Conservation (phyloP, 2,329 filamentous ascomycete species). For the Aspergillus texensis region DNA sequence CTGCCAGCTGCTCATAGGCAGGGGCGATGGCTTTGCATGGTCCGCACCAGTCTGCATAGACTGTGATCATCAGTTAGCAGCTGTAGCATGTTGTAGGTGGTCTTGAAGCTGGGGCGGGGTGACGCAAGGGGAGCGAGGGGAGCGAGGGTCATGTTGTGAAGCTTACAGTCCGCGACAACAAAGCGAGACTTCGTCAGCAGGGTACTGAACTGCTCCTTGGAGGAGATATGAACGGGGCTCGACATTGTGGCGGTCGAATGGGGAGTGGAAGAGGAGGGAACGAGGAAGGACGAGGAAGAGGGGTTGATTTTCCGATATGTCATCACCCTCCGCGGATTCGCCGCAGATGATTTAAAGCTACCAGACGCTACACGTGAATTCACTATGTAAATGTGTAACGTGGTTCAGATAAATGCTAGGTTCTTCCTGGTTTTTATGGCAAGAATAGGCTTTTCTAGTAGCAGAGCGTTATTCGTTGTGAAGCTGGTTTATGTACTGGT, state of each 20-base stretch:
- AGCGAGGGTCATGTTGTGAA: constrained; percentile 5
- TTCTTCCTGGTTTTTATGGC: neutral
- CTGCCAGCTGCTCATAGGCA: constrained; percentile 75
- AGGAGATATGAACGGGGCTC: constrained; percentile 58
- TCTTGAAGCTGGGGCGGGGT: constrained; percentile 9
- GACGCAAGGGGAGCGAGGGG: constrained; percentile 11
- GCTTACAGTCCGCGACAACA: constrained; percentile 87
- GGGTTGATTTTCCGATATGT: constrained; percentile 18
- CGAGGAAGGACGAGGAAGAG: constrained; percentile 17
- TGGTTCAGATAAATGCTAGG: neutral
- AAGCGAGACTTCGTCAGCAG: constrained; percentile 73
- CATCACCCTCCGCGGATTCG: constrained; percentile 16
- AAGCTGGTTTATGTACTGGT: neutral
- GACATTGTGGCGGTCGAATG: constrained; percentile 40
- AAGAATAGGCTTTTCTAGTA: neutral
- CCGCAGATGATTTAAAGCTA: neutral
- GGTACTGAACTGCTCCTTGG: constrained; percentile 66
- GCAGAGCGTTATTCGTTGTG: neutral
- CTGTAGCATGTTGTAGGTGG: neutral
- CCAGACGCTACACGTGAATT: neutral
- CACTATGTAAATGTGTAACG: neutral
- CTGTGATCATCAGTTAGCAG: constrained; percentile 50
- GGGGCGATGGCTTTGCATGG: constrained; percentile 85
- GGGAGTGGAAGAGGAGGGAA: constrained; percentile 7
- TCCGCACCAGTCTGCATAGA: constrained; percentile 85